Conservation (phyloP, 23 red algal genomes). For the Agarophyton chilense region DNA sequence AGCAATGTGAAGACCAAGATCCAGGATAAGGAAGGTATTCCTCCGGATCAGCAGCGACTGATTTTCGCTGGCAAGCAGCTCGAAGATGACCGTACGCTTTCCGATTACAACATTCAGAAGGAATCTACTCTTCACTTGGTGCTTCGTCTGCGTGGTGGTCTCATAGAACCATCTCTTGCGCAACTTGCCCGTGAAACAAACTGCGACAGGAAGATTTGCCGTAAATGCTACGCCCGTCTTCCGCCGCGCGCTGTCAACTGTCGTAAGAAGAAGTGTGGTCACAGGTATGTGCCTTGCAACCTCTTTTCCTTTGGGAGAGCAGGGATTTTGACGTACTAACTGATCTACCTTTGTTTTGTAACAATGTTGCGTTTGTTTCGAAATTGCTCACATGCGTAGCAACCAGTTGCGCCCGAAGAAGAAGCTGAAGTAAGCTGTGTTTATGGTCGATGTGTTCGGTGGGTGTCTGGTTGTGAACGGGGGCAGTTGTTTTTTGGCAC, state of each 20-base stretch:
- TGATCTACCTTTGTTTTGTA: not conserved
- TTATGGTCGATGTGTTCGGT: not conserved
- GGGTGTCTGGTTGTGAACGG: not conserved
- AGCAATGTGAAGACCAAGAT: conserved; percentile 99
- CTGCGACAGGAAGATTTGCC: conserved; percentile 95
- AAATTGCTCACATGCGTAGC: conserved; percentile 1
- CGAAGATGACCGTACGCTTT: conserved; percentile 97
- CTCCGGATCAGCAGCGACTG: conserved; percentile 97
- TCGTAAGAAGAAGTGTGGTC: conserved; percentile 99
- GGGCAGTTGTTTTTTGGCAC: not conserved
- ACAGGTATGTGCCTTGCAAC: conserved; percentile 52
- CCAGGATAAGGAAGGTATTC: conserved; percentile 98
- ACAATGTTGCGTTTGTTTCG: not conserved
- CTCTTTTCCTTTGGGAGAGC: not conserved
- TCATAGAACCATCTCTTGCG: conserved; percentile 95
- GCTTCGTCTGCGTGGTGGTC: conserved; percentile 92
- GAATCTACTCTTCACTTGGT: conserved; percentile 99
- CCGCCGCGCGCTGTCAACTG: conserved; percentile 90
- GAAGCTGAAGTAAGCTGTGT: conserved; percentile 63
- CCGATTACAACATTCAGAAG: conserved; percentile 99
- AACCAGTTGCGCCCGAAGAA: conserved; percentile 75
- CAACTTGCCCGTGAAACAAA: conserved; percentile 92
- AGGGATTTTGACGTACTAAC: not conserved
- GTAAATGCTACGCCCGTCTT: conserved; percentile 98
- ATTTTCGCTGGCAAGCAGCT: conserved; percentile 99